A percentile compares a stretch with the other conserved stretches of the same genome.
phyloP scores from a whole-genome alignment of 495 filamentous ascomycete species.

The Rusavskia elegans region DNA sequence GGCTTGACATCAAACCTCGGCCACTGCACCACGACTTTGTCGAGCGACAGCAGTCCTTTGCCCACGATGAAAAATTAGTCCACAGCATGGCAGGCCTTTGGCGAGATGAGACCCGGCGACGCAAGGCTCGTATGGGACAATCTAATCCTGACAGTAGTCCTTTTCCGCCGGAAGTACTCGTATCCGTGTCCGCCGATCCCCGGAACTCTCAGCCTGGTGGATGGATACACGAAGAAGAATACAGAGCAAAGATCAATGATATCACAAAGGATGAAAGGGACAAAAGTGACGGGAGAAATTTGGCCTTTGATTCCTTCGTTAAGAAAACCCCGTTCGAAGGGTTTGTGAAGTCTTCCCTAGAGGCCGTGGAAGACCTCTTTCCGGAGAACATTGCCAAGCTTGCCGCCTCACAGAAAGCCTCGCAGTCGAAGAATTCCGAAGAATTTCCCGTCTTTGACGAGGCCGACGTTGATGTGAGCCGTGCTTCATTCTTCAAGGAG shows the following conservation, averaged over 20 bases:
- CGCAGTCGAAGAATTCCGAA: conserved; percentile 1
- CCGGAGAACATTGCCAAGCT: conserved; percentile 38
- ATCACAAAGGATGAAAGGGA: conserved; percentile 47
- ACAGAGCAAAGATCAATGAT: conserved; percentile 40
- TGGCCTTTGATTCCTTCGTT: conserved; percentile 51
- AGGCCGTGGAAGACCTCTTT: conserved; percentile 78
- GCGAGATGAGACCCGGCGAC: conserved; percentile 74
- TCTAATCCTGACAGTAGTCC: conserved; percentile 48
- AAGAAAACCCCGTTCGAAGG: conserved; percentile 31
- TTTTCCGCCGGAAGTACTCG: conserved; percentile 61
- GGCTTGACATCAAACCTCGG: conserved; percentile 53
- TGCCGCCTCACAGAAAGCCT: neutral
- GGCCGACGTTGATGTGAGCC: conserved; percentile 31
- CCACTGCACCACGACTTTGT: conserved; percentile 75
- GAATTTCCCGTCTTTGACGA: conserved; percentile 10
- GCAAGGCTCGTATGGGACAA: conserved; percentile 52
- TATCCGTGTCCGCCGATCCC: conserved; percentile 73
- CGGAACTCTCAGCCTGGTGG: conserved; percentile 49
- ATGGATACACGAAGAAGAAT: conserved; percentile 90
- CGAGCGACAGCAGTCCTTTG: conserved; percentile 50
- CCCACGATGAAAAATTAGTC: conserved; percentile 60
- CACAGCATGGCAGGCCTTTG: conserved; percentile 90
- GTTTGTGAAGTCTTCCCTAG: conserved; percentile 53
- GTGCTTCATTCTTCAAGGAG: conserved; percentile 30
- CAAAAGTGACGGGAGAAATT: conserved; percentile 26